A percentile compares a stretch with the other conserved stretches of the same genome.
Evolutionary conservation across 1,284 basidiomycete genomes (phyloP).

Genomic region (Entoloma clypeatum): DNA sequence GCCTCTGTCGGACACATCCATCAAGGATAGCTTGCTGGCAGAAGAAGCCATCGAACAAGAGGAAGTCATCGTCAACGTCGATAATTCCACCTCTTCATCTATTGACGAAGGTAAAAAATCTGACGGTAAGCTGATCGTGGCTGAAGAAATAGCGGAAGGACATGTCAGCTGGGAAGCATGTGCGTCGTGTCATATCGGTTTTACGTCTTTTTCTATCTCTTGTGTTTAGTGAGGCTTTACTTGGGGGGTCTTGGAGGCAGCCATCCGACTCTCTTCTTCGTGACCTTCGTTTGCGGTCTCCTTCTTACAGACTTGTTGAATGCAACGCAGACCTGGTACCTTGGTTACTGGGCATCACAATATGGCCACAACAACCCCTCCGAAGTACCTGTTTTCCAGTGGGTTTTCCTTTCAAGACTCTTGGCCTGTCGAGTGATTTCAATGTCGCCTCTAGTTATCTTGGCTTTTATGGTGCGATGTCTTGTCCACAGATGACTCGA

Average conservation of each 20-base stretch:
- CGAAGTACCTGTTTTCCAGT: conserved; percentile 39
- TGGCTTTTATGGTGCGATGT: conserved; percentile 34
- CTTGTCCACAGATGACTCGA: not conserved
- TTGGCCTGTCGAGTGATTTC: not conserved
- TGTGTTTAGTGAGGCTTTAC: conserved; percentile 31
- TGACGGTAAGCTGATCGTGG: conserved; percentile 50
- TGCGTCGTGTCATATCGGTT: conserved; percentile 8
- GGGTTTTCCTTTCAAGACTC: conserved; percentile 20
- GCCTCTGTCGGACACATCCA: conserved; percentile 40
- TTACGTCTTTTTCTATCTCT: conserved; percentile 3
- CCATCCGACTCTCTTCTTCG: conserved; percentile 37
- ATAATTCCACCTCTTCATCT: conserved; percentile 35
- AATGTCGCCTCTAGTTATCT: conserved; percentile 36
- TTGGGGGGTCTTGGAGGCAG: conserved; percentile 39
- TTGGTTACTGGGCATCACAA: conserved; percentile 57
- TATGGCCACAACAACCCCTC: conserved; percentile 39
- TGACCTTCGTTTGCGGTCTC: conserved; percentile 30
- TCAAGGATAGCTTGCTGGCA: conserved; percentile 36
- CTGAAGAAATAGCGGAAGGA: conserved; percentile 60
- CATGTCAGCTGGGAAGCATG: conserved; percentile 45
- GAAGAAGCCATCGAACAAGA: conserved; percentile 39
- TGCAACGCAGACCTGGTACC: conserved; percentile 50
- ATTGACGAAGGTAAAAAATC: conserved; percentile 28
- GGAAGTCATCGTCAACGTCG: conserved; percentile 37
- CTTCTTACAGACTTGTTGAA: conserved; percentile 29